Evolutionary conservation across 2,329 filamentous ascomycete genomes (phyloP).

Genomic region (Geosmithia putterillii): DNA sequence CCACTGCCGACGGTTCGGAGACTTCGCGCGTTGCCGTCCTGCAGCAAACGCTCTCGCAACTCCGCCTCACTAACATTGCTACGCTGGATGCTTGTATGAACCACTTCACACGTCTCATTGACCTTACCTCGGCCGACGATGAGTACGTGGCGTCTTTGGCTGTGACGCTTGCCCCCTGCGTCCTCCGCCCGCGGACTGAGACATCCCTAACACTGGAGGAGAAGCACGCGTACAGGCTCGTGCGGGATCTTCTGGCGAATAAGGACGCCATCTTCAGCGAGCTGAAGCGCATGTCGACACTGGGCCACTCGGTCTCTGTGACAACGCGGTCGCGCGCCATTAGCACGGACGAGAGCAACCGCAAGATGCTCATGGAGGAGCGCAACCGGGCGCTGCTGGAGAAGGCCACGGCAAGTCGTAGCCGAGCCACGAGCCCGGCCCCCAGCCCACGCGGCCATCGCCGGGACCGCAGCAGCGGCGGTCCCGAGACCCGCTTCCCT

Average conservation of each 20-base stretch:
- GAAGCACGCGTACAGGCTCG: conserved; percentile 78
- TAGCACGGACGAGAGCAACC: conserved; percentile 90
- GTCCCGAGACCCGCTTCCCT: conserved; percentile 71
- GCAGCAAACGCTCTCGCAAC: conserved; percentile 88
- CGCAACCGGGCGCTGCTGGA: conserved; percentile 71
- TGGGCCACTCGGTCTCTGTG: conserved; percentile 51
- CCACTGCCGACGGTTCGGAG: conserved; percentile 64
- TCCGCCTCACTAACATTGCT: conserved; percentile 92
- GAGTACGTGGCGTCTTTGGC: conserved; percentile 67
- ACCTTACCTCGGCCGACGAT: conserved; percentile 92
- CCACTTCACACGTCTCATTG: conserved; percentile 92
- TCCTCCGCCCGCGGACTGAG: conserved; percentile 77
- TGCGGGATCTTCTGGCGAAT: conserved; percentile 84
- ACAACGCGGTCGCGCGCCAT: conserved; percentile 66
- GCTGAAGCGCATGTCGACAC: conserved; percentile 75
- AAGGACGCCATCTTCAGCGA: conserved; percentile 95
- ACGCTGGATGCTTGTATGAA: conserved; percentile 98
- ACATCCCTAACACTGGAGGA: conserved; percentile 92
- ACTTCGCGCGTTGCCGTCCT: conserved; percentile 76
- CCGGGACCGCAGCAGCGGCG: conserved; percentile 66
- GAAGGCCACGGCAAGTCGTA: conserved; percentile 50
- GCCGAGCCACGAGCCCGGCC: conserved; percentile 63
- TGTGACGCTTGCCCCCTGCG: conserved; percentile 65
- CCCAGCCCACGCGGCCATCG: conserved; percentile 52
- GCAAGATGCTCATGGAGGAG: conserved; percentile 88